These are phyloP conservation scores for Russula ochroleuca DNA, from an alignment of 768 basidiomycete species.

Conservation along the genomic window DNA sequence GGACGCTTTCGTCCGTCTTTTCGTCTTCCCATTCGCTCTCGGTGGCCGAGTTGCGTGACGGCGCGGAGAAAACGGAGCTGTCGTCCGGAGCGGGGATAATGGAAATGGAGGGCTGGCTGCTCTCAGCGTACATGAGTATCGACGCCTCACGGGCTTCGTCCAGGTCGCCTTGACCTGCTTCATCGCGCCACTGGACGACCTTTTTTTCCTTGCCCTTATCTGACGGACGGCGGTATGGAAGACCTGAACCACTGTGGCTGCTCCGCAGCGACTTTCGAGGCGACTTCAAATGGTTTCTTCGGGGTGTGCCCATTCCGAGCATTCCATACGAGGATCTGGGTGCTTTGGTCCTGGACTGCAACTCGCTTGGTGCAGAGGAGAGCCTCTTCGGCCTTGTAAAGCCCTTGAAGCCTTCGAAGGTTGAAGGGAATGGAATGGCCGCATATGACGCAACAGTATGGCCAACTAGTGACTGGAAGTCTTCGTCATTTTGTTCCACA, in stretches of 20 bases:
- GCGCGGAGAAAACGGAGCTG: conserved; percentile 37
- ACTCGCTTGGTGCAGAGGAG: conserved; percentile 46
- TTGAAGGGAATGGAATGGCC: conserved; percentile 34
- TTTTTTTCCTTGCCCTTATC: conserved; percentile 59
- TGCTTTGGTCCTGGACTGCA: conserved; percentile 38
- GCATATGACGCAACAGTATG: conserved; percentile 61
- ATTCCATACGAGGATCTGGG: conserved; percentile 41
- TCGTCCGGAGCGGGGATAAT: conserved; percentile 40
- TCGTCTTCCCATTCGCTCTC: conserved; percentile 92
- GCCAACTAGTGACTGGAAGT: conserved; percentile 63
- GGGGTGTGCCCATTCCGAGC: conserved; percentile 41
- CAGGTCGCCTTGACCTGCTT: conserved; percentile 76
- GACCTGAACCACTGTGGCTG: conserved; percentile 44
- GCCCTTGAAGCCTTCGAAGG: conserved; percentile 48
- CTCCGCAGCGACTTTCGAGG: conserved; percentile 33
- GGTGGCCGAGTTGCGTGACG: conserved; percentile 40
- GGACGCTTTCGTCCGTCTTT: conserved; percentile 74
- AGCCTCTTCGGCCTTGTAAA: conserved; percentile 45
- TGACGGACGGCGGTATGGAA: conserved; percentile 59
- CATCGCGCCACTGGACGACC: conserved; percentile 83
- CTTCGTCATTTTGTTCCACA: conserved; percentile 64
- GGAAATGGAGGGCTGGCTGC: conserved; percentile 31
- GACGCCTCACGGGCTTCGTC: conserved; percentile 51
- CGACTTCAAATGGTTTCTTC: conserved; percentile 36
- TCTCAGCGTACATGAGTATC: conserved; percentile 17